Percentiles rank a stretch among this genome's conserved stretches.
Conservation (phyloP, 139 green algal species). For the Limnomonas spitsbergensis region DNA sequence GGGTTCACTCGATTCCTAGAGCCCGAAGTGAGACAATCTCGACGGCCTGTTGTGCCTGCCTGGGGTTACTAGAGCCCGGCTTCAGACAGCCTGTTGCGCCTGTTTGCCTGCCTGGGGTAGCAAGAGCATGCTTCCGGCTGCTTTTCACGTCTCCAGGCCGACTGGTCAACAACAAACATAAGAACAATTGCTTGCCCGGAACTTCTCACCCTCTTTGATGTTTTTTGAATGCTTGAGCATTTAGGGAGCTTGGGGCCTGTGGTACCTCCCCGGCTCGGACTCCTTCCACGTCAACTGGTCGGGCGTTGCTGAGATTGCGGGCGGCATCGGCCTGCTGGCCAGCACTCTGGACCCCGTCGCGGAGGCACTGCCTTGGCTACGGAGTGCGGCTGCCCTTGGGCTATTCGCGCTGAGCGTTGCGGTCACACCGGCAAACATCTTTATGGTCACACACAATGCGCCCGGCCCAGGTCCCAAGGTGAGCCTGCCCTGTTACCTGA, state of each 20-base stretch:
- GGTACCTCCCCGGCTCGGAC: constrained; percentile 39
- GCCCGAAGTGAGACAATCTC: no score
- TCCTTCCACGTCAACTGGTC: constrained; percentile 52
- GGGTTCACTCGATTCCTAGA: no score
- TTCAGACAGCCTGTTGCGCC: neutral
- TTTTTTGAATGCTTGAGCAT: no score
- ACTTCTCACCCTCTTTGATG: no score
- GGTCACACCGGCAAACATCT: constrained; percentile 47
- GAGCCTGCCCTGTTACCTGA: no score
- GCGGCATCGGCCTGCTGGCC: constrained; percentile 38
- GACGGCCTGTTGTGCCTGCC: no score
- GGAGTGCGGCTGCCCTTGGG: constrained; percentile 22
- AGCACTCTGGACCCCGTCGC: neutral
- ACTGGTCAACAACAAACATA: no score
- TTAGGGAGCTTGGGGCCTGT: constrained; percentile 50
- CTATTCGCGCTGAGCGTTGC: constrained; percentile 32
- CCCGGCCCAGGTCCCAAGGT: constrained; percentile 35
- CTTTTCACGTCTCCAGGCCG: no score
- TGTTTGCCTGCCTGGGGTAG: neutral
- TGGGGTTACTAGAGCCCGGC: no score
- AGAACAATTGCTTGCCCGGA: no score
- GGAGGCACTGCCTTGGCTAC: constrained; percentile 25
- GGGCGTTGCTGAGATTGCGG: constrained; percentile 46
- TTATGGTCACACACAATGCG: constrained; percentile 53
- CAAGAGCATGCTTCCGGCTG: no score